Conservation (phyloP, 164 flowering plant genomes). For the Hamamelis virginiana region DNA sequence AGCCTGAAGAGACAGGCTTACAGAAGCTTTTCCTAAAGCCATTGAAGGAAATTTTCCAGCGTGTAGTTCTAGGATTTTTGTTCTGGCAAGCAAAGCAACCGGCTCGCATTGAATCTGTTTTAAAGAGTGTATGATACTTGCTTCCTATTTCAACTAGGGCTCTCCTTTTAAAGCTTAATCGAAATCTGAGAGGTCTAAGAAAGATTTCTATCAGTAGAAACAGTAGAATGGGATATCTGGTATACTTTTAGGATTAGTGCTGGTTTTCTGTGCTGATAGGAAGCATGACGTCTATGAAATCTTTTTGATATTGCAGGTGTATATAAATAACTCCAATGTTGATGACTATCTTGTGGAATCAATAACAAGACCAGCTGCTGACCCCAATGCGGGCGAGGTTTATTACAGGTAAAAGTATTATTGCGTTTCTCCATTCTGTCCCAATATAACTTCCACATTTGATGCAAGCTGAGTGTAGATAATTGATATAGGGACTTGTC, state of each 20-base stretch:
- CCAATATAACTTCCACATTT: background rate
- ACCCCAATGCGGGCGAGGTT: slow-evolving; percentile 96
- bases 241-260: background rate
- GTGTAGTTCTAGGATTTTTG: slow-evolving; percentile 76
- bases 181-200: background rate
- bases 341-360: slow-evolving; percentile 95
- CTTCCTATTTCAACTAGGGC: slow-evolving; percentile 1
- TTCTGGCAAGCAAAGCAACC: slow-evolving; percentile 99
- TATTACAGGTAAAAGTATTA: slow-evolving; percentile 69
- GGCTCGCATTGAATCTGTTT: slow-evolving; percentile 76
- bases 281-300: background rate
- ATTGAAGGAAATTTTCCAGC: slow-evolving; percentile 80
- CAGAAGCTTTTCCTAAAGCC: slow-evolving; percentile 69
- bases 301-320: slow-evolving; percentile 53
- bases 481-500: background rate
- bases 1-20: slow-evolving; percentile 45
- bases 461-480: background rate
- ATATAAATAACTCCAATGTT: slow-evolving; percentile 75
- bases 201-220: background rate
- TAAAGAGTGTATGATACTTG: slow-evolving; percentile 70
- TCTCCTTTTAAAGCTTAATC: background rate
- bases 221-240: background rate
- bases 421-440: background rate
- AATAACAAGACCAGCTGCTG: slow-evolving; percentile 75
- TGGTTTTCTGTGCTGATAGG: background rate